Conservation (phyloP, 805 yeast species). For the Starmerella powellii region DNA sequence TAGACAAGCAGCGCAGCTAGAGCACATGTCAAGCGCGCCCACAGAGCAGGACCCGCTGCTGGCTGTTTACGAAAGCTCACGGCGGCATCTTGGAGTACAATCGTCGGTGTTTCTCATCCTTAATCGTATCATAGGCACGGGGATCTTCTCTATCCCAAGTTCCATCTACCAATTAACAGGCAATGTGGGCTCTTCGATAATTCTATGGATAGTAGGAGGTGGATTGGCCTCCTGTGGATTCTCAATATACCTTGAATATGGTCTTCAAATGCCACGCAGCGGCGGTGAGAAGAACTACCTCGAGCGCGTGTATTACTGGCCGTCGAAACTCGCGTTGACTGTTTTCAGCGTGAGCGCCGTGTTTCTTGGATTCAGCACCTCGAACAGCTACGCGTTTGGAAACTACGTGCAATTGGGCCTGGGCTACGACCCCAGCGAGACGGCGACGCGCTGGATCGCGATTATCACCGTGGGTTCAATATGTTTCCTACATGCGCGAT, state of each 20-base stretch:
- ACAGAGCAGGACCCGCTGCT: neutral
- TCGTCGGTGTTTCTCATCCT: conserved; percentile 38
- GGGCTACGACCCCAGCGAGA: conserved; percentile 32
- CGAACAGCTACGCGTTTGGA: conserved; percentile 55
- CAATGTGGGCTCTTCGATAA: conserved; percentile 44
- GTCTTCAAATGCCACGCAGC: conserved; percentile 49
- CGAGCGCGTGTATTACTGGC: conserved; percentile 44
- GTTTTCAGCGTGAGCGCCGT: conserved; percentile 42
- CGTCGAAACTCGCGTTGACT: conserved; percentile 42
- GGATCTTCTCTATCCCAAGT: conserved; percentile 58
- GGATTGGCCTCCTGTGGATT: conserved; percentile 43
- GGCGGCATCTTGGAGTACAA: conserved; percentile 26
- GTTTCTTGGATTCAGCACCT: conserved; percentile 49
- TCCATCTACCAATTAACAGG: conserved; percentile 47
- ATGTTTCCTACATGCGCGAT: conserved; percentile 36
- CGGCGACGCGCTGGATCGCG: conserved; percentile 34
- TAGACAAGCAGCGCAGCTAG: too few species aligned
- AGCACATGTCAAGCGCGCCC: neutral
- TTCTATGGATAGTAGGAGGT: conserved; percentile 55
- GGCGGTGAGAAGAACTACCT: conserved; percentile 63
- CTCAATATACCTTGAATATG: conserved; percentile 52
- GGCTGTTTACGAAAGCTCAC: neutral
- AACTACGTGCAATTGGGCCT: conserved; percentile 39
- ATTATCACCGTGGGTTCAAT: conserved; percentile 37
- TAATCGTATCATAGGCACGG: conserved; percentile 65